Percentiles rank a stretch among this genome's conserved stretches.
Conservation (phyloP, 208 protist species). For the Acanthamoeba sp. region DNA sequence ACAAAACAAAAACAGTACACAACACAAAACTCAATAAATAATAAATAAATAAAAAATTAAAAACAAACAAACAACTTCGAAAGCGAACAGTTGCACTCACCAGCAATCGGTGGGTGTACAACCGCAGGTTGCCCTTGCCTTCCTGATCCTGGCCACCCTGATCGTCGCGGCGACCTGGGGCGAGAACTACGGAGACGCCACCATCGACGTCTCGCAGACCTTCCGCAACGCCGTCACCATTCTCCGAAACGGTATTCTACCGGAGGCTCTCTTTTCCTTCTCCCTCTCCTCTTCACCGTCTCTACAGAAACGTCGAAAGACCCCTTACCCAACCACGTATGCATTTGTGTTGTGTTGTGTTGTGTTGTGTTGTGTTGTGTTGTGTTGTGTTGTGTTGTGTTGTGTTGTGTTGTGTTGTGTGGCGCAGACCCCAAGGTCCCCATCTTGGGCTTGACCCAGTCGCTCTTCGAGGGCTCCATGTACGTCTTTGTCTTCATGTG, state of each 20-base stretch:
- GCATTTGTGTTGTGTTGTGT: too few species aligned
- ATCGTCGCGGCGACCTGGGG: conserved; percentile 85
- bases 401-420: too few species aligned
- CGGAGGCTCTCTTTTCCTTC: too few species aligned
- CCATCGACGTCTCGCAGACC: neutral
- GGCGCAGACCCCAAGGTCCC: conserved; percentile 79
- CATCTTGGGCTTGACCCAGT: conserved; percentile 88
- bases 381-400: too few species aligned
- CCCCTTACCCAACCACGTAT: too few species aligned
- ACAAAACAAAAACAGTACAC: too few species aligned
- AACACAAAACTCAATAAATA: too few species aligned
- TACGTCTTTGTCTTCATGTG: conserved; percentile 94
- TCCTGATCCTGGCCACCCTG: conserved; percentile 77
- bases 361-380: too few species aligned
- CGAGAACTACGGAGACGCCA: conserved; percentile 92
- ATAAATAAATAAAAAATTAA: too few species aligned
- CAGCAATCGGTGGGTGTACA: too few species aligned
- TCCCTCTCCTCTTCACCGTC: neutral
- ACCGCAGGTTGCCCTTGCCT: conserved; percentile 75
- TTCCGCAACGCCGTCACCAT: conserved; percentile 73
- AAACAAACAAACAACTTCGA: neutral
- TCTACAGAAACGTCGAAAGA: neutral
- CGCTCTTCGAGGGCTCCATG: conserved; percentile 93
- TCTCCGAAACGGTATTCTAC: conserved; percentile 30
- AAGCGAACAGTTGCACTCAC: conserved; percentile 74